Conservation (phyloP, 306 rosid genomes). For the Arachis hypogaea region DNA sequence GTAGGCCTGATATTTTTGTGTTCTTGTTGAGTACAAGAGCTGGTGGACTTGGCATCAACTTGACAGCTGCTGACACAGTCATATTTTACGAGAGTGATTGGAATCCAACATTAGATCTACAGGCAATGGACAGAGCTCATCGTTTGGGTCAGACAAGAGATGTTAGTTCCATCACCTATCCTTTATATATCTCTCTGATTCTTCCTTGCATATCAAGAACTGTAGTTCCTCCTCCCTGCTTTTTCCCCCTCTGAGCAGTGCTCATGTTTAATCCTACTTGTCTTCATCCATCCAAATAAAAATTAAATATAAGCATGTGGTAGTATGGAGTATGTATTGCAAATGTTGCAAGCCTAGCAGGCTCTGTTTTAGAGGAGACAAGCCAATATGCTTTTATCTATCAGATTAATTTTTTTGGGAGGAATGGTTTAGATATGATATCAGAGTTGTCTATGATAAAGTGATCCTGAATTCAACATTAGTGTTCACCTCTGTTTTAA, state of each 20-base stretch:
- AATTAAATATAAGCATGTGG: background rate
- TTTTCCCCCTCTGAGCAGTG: background rate
- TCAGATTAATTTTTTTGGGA: background rate
- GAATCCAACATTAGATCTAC: conserved; percentile 97
- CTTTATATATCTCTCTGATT: background rate
- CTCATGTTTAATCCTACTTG: background rate
- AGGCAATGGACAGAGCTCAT: conserved; percentile 99
- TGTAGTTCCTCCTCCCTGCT: background rate
- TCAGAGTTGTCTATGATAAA: background rate
- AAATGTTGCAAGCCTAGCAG: background rate
- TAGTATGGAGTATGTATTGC: background rate
- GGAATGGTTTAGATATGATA: background rate
- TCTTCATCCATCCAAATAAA: background rate
- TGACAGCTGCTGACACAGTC: conserved; percentile 99
- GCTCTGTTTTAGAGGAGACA: background rate
- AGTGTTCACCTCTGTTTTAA: background rate
- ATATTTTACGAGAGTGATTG: conserved; percentile 99
- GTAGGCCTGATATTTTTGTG: conserved; percentile 92
- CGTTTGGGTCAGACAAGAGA: conserved; percentile 98
- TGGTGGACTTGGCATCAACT: conserved; percentile 98
- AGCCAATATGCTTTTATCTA: background rate
- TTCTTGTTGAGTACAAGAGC: conserved; percentile 98
- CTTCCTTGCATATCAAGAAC: conserved; percentile 29
- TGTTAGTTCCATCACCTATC: conserved; percentile 55
- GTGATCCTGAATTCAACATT: background rate